These are phyloP conservation scores for Aspergillus awamori DNA, from an alignment of 2,329 filamentous ascomycete species.

Conservation along the genomic window DNA sequence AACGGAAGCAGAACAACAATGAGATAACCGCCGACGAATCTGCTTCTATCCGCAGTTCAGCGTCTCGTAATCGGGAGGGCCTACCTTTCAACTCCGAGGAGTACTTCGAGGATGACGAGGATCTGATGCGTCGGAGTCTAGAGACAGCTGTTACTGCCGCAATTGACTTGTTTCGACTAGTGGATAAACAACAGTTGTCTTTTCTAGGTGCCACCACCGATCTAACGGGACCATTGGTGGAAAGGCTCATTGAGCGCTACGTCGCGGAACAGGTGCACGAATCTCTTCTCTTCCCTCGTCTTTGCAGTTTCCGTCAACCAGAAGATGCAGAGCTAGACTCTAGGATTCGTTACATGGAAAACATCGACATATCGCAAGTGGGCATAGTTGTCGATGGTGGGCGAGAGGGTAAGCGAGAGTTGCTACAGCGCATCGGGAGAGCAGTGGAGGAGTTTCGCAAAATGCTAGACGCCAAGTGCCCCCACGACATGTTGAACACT, in stretches of 20 bases:
- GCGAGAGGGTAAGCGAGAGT: conserved; percentile 74
- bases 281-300: conserved; percentile 75
- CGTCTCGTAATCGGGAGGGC: conserved; percentile 37
- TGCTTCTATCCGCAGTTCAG: conserved; percentile 38
- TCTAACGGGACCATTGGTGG: conserved; percentile 86
- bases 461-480: conserved; percentile 74
- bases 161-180: conserved; percentile 92
- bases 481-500: conserved; percentile 85
- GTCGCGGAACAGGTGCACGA: conserved; percentile 91
- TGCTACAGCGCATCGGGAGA: conserved; percentile 73
- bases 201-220: conserved; percentile 90
- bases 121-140: conserved; percentile 81
- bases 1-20: conserved; percentile 41
- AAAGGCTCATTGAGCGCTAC: conserved; percentile 92
- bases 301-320: conserved; percentile 74
- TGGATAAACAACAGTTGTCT: conserved; percentile 94
- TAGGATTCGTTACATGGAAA: conserved; percentile 90
- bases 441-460: conserved; percentile 89
- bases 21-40: conserved; percentile 44
- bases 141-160: conserved; percentile 91
- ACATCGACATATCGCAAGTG: conserved; percentile 90
- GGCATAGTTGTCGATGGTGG: conserved; percentile 84
- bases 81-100: conserved; percentile 63
- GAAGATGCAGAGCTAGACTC: conserved; percentile 88
- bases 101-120: conserved; percentile 86